A percentile compares a stretch with the other conserved stretches of the same genome.
These are phyloP conservation scores for Multifurca ochricompacta DNA, from an alignment of 768 basidiomycete species.

Conservation along the genomic window DNA sequence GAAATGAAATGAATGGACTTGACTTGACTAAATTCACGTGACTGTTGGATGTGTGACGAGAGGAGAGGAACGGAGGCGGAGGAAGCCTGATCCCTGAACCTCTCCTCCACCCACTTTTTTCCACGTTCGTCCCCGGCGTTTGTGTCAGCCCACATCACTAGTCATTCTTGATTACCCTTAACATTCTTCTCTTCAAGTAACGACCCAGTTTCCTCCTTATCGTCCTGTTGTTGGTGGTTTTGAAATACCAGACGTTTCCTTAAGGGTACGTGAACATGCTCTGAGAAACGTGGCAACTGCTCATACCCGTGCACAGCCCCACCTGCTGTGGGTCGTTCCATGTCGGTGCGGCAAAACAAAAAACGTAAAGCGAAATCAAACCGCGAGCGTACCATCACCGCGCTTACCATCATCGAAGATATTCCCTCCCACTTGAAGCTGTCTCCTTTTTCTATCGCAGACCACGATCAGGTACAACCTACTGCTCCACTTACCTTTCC, in stretches of 20 bases:
- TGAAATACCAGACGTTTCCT: too few species aligned
- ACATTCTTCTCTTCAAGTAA: too few species aligned
- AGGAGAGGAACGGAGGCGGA: too few species aligned
- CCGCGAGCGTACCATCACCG: constrained; percentile 63
- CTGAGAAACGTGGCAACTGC: not conserved
- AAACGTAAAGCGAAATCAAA: constrained; percentile 50
- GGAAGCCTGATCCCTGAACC: too few species aligned
- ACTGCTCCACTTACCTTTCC: not conserved
- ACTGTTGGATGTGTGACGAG: too few species aligned
- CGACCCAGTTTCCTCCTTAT: not conserved
- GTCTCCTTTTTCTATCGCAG: not conserved
- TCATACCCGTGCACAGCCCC: constrained; percentile 1
- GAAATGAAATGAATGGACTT: too few species aligned
- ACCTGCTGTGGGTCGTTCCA: constrained; percentile 19
- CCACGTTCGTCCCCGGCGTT: too few species aligned
- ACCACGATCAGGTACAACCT: not conserved
- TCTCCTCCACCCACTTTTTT: too few species aligned
- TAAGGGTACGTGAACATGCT: not conserved
- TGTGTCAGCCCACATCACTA: too few species aligned
- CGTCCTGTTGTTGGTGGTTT: not conserved
- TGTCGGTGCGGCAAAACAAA: constrained; percentile 58
- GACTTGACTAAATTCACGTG: too few species aligned
- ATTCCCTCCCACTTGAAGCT: not conserved
- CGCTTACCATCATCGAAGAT: constrained; percentile 36
- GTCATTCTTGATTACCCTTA: too few species aligned